Base-by-base conservation (phyloP, 1,284 basidiomycete species). In the Abortiporus biennis region DNA sequence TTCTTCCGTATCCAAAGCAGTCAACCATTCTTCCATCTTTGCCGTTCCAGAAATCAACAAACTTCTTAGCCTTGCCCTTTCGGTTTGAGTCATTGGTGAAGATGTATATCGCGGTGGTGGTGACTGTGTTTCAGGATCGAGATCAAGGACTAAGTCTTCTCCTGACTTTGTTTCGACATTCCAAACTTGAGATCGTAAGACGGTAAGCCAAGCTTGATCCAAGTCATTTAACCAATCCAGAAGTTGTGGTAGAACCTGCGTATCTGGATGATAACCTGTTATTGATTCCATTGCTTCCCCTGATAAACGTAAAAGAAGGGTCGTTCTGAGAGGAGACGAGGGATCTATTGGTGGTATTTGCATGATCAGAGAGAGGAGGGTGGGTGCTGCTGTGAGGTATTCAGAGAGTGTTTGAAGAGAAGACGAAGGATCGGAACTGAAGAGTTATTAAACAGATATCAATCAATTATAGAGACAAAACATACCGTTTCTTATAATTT, bases 301-400 rank as follows among this genome's bases (percentile, higher is more conserved):
- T 1, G 81, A 85, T n/a, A 86, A 65, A 17, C 77, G 78, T 21
- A 88, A 74, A 15, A 88, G 67, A 45, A 79, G 74, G 1, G 75
- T 67, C 4, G 68, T 78, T 6, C 85, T 74, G 6, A 87, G 66
- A 8, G 76, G 64, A 1, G 78, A 73, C 2, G 84, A 85, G 1
- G 80, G 78, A 44, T 77, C 73, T 11, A 83, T 57, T 13, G 84
- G 84, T 0, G 83, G 85, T 36, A 86, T 82, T 54, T 81, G 81
- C 12, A 87, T 64, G 35, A 83, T 69, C 38, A 87, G 56, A 0
- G 71, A 67, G 17, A 88, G 62, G 13, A 87, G 61, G 31, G 63
- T 63, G 31, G 72, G 76, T 15, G 72, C 66, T 5, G 75, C 71
- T 15, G 67, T 65, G 21, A 87, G 70, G 49, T 85, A 88, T 9